phyloP scores from a whole-genome alignment of 2,329 filamentous ascomycete species.

The Phaeophleospora eucalypticola region DNA sequence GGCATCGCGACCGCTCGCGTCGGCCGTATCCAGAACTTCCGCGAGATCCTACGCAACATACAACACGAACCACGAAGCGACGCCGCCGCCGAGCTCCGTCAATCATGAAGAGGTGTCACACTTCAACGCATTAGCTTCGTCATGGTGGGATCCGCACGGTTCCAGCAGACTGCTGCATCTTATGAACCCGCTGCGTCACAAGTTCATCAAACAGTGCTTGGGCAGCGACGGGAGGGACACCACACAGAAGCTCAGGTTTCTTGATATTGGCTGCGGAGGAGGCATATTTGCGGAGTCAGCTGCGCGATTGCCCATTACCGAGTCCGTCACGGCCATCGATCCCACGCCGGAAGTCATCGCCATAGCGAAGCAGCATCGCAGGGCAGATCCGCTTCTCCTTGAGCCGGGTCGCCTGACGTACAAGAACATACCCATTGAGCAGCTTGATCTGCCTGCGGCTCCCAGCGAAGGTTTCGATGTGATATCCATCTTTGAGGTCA shows the following conservation, averaged over 20 bases:
- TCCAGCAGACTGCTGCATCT: slow-evolving; percentile 88
- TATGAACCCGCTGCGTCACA: slow-evolving; percentile 95
- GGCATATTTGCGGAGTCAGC: slow-evolving; percentile 93
- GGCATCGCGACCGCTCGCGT: neutral
- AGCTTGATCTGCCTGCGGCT: slow-evolving; percentile 40
- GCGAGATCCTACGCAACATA: slow-evolving; percentile 16
- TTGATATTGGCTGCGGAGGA: slow-evolving; percentile 93
- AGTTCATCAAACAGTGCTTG: slow-evolving; percentile 73
- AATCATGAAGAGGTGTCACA: slow-evolving; percentile 87
- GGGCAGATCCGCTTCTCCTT: slow-evolving; percentile 65
- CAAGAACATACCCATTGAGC: slow-evolving; percentile 71
- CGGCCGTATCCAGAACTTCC: neutral
- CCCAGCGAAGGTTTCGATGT: slow-evolving; percentile 62
- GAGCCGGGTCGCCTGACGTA: slow-evolving; percentile 60
- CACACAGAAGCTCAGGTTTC: slow-evolving; percentile 57
- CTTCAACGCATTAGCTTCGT: slow-evolving; percentile 87
- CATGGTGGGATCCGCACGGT: slow-evolving; percentile 96
- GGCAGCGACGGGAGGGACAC: slow-evolving; percentile 45
- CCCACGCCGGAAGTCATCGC: slow-evolving; percentile 68
- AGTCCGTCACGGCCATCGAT: slow-evolving; percentile 70
- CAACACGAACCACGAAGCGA: slow-evolving; percentile 16
- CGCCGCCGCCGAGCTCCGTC: slow-evolving; percentile 56
- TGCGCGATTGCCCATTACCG: slow-evolving; percentile 61
- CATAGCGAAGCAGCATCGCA: slow-evolving; percentile 72
- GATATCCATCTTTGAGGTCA: slow-evolving; percentile 85